Evolutionary conservation across 2,329 filamentous ascomycete species (phyloP), one percentile per base, ranked within the genome.

Genomic region (Cryphonectria nitschkei): DNA sequence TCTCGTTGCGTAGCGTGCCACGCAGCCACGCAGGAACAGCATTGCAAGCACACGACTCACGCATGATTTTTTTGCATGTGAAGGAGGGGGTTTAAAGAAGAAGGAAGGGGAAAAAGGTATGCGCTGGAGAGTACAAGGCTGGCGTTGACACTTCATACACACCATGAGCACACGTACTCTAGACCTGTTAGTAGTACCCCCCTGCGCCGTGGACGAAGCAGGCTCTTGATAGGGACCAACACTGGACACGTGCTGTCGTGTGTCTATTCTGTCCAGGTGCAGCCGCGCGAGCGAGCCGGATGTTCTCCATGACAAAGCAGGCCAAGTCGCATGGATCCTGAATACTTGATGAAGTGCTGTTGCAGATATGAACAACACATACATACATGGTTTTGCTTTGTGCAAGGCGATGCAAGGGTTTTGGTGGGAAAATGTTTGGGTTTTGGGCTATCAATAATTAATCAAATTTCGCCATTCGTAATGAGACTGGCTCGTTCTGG

Each of bases 21-120:
- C 64, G 64, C 64, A 22, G 64, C 43, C 64, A 56, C 64, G 62
- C 62, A 65, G 62, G 62, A 65, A 65, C 62, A 65, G 43, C 29
- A 19, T n/a, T 50, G 46, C 46, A 26, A 32, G 54, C 54, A 58
- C 54, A 34, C 54, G 54, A 58, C 37, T 39, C 54, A 58, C 46
- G 22, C 6, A 8, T 2, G 26, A 26, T 26, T 26, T 26, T 39
- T 39, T 61, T 61, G 58, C 58, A 61, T 61, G 58, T 61, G 58
- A 61, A 39, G 29, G 52, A n/a, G 29, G 56, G 14, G 56, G 11
- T 11, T 9, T 1, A 9, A 37, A 37, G 11, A 37, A 37, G 26
- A 26, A 26, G 26, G 26, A 37, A 37, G 1, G 7, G 1, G 9
- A 19, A 26, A 19, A 26, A 9, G 56, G 22, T 16, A 50, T 7